These are phyloP conservation scores for Colletotrichum sp. DNA, from an alignment of 2,329 filamentous ascomycete species.

Conservation along the genomic window DNA sequence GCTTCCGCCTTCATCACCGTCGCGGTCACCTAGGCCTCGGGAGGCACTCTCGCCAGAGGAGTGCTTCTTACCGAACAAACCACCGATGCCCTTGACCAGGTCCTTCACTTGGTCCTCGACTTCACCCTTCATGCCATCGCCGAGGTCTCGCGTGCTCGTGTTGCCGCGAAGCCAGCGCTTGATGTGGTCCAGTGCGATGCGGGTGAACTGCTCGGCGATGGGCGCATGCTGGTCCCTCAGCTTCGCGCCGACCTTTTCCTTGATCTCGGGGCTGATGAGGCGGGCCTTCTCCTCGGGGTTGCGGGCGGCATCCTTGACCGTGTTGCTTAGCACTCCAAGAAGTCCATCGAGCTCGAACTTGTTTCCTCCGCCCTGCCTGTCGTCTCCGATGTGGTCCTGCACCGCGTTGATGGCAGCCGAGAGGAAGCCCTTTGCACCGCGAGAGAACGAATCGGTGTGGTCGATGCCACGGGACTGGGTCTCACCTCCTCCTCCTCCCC, in stretches of 20 bases:
- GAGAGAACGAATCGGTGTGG: slow-evolving; percentile 27
- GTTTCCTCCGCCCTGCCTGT: slow-evolving; percentile 31
- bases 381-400: slow-evolving; percentile 42
- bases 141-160: slow-evolving; percentile 43
- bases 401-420: slow-evolving; percentile 45
- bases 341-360: slow-evolving; percentile 46
- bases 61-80: slow-evolving; percentile 42
- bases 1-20: slow-evolving; percentile 27
- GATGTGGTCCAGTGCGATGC: slow-evolving; percentile 50
- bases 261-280: slow-evolving; percentile 50
- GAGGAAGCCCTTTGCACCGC: slow-evolving; percentile 40
- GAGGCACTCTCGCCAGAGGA: slow-evolving; percentile 32
- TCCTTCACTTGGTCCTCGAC: slow-evolving; percentile 49
- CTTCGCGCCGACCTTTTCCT: slow-evolving; percentile 44
- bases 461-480: slow-evolving; percentile 27
- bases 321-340: slow-evolving; percentile 45
- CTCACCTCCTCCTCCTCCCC: slow-evolving; percentile 16
- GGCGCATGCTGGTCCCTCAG: slow-evolving; percentile 45
- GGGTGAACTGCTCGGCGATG: slow-evolving; percentile 50
- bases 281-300: slow-evolving; percentile 52
- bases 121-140: slow-evolving; percentile 48
- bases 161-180: slow-evolving; percentile 50
- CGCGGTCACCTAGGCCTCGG: slow-evolving; percentile 34
- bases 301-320: slow-evolving; percentile 47
- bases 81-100: slow-evolving; percentile 47